These are phyloP conservation scores for Blastobotrys muscicola DNA, from an alignment of 805 yeast genomes.

Conservation along the genomic window DNA sequence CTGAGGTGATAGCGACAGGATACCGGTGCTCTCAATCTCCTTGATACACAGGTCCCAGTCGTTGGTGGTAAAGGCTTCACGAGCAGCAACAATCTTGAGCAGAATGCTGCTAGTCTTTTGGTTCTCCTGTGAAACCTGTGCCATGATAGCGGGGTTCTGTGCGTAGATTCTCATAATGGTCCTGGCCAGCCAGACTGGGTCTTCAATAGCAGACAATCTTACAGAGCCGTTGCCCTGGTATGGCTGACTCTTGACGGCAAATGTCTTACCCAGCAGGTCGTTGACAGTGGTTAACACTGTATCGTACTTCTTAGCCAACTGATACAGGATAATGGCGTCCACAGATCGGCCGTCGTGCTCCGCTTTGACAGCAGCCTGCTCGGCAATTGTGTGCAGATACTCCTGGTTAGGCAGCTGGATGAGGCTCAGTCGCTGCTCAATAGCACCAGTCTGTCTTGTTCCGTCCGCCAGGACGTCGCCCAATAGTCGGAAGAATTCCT, in stretches of 20 bases:
- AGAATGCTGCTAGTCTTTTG: constrained; percentile 59
- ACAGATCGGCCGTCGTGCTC: constrained; percentile 84
- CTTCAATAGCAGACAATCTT: constrained; percentile 23
- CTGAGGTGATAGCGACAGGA: constrained; percentile 50
- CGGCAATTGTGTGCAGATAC: constrained; percentile 64
- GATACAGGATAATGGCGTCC: constrained; percentile 79
- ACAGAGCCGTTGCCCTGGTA: constrained; percentile 9
- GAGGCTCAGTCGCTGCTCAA: constrained; percentile 66
- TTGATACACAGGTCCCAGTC: constrained; percentile 52
- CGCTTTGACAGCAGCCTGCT: constrained; percentile 75
- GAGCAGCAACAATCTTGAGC: constrained; percentile 56
- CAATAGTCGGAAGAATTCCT: constrained; percentile 70
- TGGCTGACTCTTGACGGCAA: constrained; percentile 39
- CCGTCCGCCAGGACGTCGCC: constrained; percentile 82
- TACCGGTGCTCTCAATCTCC: constrained; percentile 46
- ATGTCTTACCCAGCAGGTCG: constrained; percentile 65
- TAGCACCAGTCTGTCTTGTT: constrained; percentile 66
- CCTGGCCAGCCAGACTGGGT: constrained; percentile 31
- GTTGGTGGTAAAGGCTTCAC: constrained; percentile 45
- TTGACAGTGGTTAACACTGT: constrained; percentile 69
- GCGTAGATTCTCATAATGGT: constrained; percentile 32
- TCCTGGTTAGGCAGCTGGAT: constrained; percentile 50
- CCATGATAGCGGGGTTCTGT: constrained; percentile 50
- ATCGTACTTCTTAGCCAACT: constrained; percentile 79
- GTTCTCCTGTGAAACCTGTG: constrained; percentile 43